Evolutionary conservation across 371 early-diverging fungal genomes (phyloP).

Genomic region (Syncephalastrum monosporum): DNA sequence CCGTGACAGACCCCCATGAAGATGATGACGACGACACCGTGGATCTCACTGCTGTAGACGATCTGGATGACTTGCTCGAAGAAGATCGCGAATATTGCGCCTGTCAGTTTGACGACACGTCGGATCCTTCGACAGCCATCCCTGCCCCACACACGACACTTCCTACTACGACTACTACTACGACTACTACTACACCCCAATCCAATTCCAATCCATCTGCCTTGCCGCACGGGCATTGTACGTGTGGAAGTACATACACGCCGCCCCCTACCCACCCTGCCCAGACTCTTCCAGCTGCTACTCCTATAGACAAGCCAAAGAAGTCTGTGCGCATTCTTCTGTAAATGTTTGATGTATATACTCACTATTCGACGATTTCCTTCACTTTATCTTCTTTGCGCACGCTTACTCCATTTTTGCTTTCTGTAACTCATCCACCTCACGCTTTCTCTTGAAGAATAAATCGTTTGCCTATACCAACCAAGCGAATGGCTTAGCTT

Average conservation of each 20-base stretch:
- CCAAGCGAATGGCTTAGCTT: no score
- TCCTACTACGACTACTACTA: background rate
- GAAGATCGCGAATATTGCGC: constrained; percentile 14
- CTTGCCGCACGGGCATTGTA: constrained; percentile 8
- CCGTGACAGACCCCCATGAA: constrained; percentile 4
- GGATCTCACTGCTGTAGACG: background rate
- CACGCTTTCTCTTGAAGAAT: no score
- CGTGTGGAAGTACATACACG: constrained; percentile 9
- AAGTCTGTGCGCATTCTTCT: constrained; percentile 14
- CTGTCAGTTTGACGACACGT: constrained; percentile 11
- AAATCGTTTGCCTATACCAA: no score
- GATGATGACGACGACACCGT: constrained; percentile 15
- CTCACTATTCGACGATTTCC: no score
- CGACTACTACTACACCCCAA: no score
- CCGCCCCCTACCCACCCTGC: background rate
- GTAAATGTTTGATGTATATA: constrained; percentile 9
- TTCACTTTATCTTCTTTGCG: no score
- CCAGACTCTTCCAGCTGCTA: background rate
- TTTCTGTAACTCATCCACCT: no score
- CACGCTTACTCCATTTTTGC: no score
- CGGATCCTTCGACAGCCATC: background rate
- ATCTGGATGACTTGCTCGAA: constrained; percentile 10
- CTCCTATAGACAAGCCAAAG: constrained; percentile 5
- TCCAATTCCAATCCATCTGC: no score
- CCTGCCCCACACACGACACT: constrained; percentile 2